Evolutionary conservation across 495 filamentous ascomycete genomes (phyloP).

Genomic region (Cudoniella acicularis): DNA sequence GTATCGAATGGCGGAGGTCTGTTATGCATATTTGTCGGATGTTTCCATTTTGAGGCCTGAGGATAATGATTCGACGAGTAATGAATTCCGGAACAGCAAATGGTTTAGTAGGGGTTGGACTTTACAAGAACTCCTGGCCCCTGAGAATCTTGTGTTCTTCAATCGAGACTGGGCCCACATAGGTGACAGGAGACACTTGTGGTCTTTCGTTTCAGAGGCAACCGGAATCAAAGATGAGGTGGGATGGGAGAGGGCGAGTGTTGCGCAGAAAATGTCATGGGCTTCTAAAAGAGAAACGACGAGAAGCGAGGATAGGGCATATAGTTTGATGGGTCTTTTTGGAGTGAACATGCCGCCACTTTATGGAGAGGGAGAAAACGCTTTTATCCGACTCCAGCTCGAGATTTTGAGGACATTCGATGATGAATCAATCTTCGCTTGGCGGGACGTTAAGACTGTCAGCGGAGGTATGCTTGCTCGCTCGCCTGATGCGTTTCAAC

Average conservation of each 20-base stretch:
- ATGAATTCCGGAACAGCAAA: not conserved
- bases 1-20: constrained; percentile 4
- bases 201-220: constrained; percentile 9
- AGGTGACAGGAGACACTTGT: constrained; percentile 21
- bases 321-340: constrained; percentile 21
- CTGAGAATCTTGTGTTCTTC: constrained; percentile 21
- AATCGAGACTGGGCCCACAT: constrained; percentile 20
- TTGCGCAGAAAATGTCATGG: constrained; percentile 23
- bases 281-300: constrained; percentile 21
- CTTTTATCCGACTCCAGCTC: constrained; percentile 21
- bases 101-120: constrained; percentile 19
- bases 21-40: constrained; percentile 23
- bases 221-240: constrained; percentile 19
- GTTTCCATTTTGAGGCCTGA: not conserved
- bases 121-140: constrained; percentile 31
- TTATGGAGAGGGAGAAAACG: constrained; percentile 26
- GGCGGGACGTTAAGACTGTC: no score
- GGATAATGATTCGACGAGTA: not conserved
- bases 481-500: no score
- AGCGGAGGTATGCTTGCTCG: no score
- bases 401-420: constrained; percentile 17
- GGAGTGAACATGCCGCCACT: constrained; percentile 26
- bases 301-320: constrained; percentile 26
- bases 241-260: not conserved
- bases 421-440: not conserved